Base-by-base conservation (phyloP, 257 asterid genomes). In the Ligustrum vulgare region DNA sequence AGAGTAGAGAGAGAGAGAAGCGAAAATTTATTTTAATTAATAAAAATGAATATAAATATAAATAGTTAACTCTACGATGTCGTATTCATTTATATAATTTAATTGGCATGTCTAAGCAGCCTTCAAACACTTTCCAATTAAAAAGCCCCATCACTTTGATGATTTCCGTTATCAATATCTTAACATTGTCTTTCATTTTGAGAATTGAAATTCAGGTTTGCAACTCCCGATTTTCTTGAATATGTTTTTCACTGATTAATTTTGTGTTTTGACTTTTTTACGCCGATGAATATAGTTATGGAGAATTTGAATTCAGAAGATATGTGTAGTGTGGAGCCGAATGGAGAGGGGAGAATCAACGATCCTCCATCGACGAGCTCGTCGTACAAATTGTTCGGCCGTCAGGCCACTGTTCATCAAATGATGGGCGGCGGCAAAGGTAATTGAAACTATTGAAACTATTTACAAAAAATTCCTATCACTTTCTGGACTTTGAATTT, bases 371-470 rank as follows among this genome's bases (percentile, higher is more conserved):
- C 87, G 28, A 72, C 87, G 64, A 86, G 90, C 83, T 88, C 93
- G 41, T 71, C 92, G 3, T 83, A 87, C 83, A 86, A 78, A 72
- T 78, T 84, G 79, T 83, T 84, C 72, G 90, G 87, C 73, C 87
- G 88, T 32, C 87, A 80, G 72, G 78, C 82, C 47, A 63, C 90
- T 41, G 92, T 88, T 75, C 96, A 90, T 82, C 96, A 87, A 75
- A 81, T 90, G 83, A 89, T 81, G 88, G 96, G 97, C 43, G 93
- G 96, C 54, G 93, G 91, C 70, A 91, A 79, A 90, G 96, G 97
- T 94, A 86, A 79, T 11, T 60, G 31, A 25, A 60, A 23, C 7
- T 22, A 79, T 11, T 60, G 31, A 25, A 60, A 23, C 7, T 22
- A 22, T 60, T 3, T 3, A 60, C 2, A 4, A 3, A 60, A 25